A percentile compares a stretch with the other conserved stretches of the same genome.
phyloP scores from a whole-genome alignment of 2,329 filamentous ascomycete species.

The Hypoxylon sp. region DNA sequence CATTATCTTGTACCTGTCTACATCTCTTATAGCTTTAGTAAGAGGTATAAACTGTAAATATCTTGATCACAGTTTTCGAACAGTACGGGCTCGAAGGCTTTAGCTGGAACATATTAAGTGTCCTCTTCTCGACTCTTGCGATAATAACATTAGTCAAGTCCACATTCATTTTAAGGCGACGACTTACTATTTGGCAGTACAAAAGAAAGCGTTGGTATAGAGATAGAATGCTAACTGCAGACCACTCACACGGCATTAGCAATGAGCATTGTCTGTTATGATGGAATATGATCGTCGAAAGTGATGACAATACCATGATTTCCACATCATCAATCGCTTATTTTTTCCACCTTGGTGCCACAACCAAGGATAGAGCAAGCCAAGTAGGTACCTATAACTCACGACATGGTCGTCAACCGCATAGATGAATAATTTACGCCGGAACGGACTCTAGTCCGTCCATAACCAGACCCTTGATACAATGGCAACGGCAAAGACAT shows the following conservation, averaged over 20 bases:
- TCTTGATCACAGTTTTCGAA: too few species aligned
- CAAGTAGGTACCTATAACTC: background rate
- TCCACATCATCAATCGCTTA: conserved; percentile 15
- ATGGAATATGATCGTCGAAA: background rate
- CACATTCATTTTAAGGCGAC: too few species aligned
- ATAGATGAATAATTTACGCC: background rate
- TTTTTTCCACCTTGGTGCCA: background rate
- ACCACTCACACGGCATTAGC: background rate
- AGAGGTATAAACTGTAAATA: too few species aligned
- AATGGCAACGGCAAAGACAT: conserved; percentile 11
- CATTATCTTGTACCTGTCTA: too few species aligned
- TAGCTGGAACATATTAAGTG: too few species aligned
- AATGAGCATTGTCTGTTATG: background rate
- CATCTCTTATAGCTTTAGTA: too few species aligned
- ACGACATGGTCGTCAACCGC: background rate
- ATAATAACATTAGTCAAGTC: too few species aligned
- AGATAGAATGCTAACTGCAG: background rate
- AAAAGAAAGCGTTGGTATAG: background rate
- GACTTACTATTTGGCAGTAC: too few species aligned
- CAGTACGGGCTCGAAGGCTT: too few species aligned
- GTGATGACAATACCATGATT: background rate
- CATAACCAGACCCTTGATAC: background rate
- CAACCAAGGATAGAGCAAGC: background rate
- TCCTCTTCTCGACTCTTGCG: too few species aligned
- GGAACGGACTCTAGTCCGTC: background rate